A percentile compares a stretch with the other conserved stretches of the same genome.
Evolutionary conservation across 495 filamentous ascomycete genomes (phyloP).

Genomic region (Aspergillus conjunctus): DNA sequence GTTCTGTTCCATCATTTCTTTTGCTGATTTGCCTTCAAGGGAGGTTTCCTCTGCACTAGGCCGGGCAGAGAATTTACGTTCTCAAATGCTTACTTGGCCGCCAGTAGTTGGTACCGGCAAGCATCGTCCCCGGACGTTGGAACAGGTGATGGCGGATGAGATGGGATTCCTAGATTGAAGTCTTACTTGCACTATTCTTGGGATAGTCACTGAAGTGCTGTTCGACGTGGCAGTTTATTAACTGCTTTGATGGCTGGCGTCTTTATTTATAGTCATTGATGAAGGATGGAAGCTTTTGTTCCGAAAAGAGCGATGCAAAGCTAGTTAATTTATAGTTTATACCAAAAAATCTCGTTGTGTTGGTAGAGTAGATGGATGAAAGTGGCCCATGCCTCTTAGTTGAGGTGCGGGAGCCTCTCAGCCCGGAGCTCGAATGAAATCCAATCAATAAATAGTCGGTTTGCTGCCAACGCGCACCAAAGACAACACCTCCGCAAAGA

Average conservation of each 20-base stretch:
- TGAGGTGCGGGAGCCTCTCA: constrained; percentile 27
- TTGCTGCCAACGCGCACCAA: constrained; percentile 17
- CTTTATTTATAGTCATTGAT: too few relatives aligned
- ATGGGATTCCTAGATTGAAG: constrained; percentile 58
- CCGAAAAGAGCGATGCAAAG: not conserved
- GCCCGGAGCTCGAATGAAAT: not conserved
- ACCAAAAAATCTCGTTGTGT: not conserved
- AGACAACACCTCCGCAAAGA: constrained; percentile 15
- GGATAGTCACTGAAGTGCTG: not conserved
- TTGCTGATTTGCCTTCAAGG: constrained; percentile 31
- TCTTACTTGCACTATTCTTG: not conserved
- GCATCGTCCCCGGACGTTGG: constrained; percentile 40
- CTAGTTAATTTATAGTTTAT: not conserved
- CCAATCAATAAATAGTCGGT: constrained; percentile 13
- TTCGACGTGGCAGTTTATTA: not conserved
- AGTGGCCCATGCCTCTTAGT: constrained; percentile 51
- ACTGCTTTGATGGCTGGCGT: too few relatives aligned
- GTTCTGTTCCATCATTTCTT: not conserved
- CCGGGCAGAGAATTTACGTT: constrained; percentile 45
- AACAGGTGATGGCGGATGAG: constrained; percentile 58
- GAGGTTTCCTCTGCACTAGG: constrained; percentile 47
- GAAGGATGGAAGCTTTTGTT: not conserved
- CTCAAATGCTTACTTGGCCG: constrained; percentile 49
- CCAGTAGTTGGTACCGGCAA: constrained; percentile 46
- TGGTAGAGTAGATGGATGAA: constrained; percentile 3